A percentile compares a stretch with the other conserved stretches of the same genome.
These are phyloP conservation scores for Chrysoporthe cubensis DNA, from an alignment of 2,329 filamentous ascomycete genomes.

Conservation along the genomic window DNA sequence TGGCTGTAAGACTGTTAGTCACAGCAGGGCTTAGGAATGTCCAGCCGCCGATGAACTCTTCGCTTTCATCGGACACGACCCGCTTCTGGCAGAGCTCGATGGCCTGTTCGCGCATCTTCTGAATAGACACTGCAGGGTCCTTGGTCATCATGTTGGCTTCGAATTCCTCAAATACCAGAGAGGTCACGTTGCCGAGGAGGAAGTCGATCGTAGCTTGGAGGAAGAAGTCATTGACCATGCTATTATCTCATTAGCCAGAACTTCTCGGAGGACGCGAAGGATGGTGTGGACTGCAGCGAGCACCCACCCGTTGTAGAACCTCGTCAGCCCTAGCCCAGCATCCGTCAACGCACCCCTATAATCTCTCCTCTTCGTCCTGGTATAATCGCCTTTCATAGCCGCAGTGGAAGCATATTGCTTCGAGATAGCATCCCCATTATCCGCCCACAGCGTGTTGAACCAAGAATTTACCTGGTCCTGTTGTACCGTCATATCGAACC, in stretches of 20 bases:
- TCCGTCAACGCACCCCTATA: constrained; percentile 92
- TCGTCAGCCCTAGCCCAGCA: constrained; percentile 82
- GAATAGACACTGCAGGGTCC: constrained; percentile 86
- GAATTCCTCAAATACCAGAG: constrained; percentile 89
- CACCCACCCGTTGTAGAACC: constrained; percentile 68
- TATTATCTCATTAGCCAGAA: constrained; percentile 45
- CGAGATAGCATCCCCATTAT: constrained; percentile 95
- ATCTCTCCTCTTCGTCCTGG: constrained; percentile 85
- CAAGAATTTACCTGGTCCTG: constrained; percentile 80
- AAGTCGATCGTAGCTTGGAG: constrained; percentile 95
- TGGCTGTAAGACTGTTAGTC: constrained; percentile 69
- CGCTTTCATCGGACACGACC: constrained; percentile 79
- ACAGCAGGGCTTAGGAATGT: constrained; percentile 77
- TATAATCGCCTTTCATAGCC: constrained; percentile 96
- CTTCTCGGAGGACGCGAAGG: constrained; percentile 19
- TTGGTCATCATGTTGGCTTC: constrained; percentile 91
- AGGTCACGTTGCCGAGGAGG: constrained; percentile 84
- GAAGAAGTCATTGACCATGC: constrained; percentile 98
- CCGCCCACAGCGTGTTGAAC: constrained; percentile 97
- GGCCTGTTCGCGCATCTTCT: constrained; percentile 82
- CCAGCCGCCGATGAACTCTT: constrained; percentile 90
- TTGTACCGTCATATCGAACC: constrained; percentile 75
- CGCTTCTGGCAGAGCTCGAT: constrained; percentile 88
- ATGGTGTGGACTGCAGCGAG: not conserved
- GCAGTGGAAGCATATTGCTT: constrained; percentile 96